Percentiles rank a stretch among this genome's conserved stretches.
These are phyloP conservation scores for Globisporangium splendens DNA, from an alignment of 352 stramenopile genomes.

Conservation along the genomic window DNA sequence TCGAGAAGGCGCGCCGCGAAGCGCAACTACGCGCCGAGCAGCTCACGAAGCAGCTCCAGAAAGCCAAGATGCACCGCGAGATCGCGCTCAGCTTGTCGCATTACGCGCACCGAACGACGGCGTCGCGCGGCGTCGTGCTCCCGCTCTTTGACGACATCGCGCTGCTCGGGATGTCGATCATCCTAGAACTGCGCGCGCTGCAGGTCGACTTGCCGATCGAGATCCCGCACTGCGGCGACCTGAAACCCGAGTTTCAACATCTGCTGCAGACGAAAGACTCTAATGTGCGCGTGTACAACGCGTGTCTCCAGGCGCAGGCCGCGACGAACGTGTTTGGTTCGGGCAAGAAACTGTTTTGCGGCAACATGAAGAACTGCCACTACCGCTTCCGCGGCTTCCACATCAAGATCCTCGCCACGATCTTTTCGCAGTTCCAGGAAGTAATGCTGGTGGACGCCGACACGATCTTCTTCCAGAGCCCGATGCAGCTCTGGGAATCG, in stretches of 20 bases:
- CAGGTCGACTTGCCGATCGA: constrained; percentile 5
- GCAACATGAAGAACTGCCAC: constrained; percentile 35
- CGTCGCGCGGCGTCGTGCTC: too few species aligned
- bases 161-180: too few species aligned
- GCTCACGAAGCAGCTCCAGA: too few species aligned
- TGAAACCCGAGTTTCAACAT: constrained; percentile 34
- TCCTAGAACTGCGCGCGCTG: too few species aligned
- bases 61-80: too few species aligned
- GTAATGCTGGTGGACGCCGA: constrained; percentile 79
- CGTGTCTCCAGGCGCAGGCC: constrained; percentile 36
- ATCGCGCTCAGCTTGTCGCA: too few species aligned
- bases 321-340: constrained; percentile 24
- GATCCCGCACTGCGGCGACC: constrained; percentile 39
- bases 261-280: constrained; percentile 25
- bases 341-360: constrained; percentile 44
- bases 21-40: too few species aligned
- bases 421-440: constrained; percentile 66
- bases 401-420: constrained; percentile 63
- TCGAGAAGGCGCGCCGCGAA: too few species aligned
- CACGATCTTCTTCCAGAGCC: constrained; percentile 58
- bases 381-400: constrained; percentile 49
- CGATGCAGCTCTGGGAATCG: constrained; percentile 49
- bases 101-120: too few species aligned
- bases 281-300: constrained; percentile 66
- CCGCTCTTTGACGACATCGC: too few species aligned